Percentiles rank a stretch among this genome's conserved stretches.
phyloP scores from a whole-genome alignment of 2,329 filamentous ascomycete genomes.

The Talaromyces sp. region DNA sequence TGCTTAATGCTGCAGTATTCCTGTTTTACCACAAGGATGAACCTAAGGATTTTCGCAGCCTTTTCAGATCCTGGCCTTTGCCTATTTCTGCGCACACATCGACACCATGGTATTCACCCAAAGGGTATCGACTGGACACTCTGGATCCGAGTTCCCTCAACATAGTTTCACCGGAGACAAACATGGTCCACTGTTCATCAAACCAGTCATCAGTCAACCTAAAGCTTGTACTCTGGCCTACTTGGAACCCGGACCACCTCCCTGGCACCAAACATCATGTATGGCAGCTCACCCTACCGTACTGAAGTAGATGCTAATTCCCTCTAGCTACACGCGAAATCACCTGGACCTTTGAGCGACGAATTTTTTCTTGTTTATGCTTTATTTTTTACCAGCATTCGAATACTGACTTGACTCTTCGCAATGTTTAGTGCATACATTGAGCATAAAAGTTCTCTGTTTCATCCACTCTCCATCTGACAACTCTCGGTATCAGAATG shows the following conservation, averaged over 20 bases:
- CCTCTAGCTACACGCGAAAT: neutral
- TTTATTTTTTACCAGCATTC: slow-evolving; percentile 12
- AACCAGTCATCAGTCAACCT: neutral
- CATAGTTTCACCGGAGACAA: neutral
- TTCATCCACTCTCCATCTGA: slow-evolving; percentile 24
- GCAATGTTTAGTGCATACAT: slow-evolving; percentile 28
- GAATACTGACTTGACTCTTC: slow-evolving; percentile 22
- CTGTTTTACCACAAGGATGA: neutral
- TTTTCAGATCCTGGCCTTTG: neutral
- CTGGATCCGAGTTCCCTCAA: neutral
- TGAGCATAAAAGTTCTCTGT: slow-evolving; percentile 16
- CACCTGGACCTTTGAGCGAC: slow-evolving; percentile 13
- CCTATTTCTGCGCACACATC: neutral
- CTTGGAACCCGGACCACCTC: neutral
- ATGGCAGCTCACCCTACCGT: neutral
- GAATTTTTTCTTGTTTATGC: slow-evolving; percentile 15
- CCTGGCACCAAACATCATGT: neutral
- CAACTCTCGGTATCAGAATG: slow-evolving; percentile 38
- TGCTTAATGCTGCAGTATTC: slow-evolving; percentile 16
- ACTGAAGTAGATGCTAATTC: slow-evolving; percentile 3
- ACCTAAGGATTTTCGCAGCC: neutral
- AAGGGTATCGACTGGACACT: no score
- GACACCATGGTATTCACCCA: neutral
- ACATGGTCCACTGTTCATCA: neutral
- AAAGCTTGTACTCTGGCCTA: neutral